Evolutionary conservation across 2,329 filamentous ascomycete genomes (phyloP).

Genomic region (Dactylonectria macrodidyma): DNA sequence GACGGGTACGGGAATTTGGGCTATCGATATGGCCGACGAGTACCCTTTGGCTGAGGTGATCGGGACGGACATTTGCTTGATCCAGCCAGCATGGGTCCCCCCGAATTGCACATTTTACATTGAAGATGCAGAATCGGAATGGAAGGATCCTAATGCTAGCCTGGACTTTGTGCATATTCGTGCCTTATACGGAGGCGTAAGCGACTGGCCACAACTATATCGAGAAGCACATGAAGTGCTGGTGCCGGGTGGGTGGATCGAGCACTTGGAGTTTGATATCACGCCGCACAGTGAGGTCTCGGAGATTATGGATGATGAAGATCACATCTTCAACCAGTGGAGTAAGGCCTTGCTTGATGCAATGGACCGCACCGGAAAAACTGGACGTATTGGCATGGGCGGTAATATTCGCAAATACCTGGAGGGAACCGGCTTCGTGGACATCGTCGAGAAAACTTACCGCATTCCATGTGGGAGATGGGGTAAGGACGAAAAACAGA

Average conservation of each 20-base stretch:
- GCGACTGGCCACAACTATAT: constrained; percentile 21
- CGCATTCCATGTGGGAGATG: constrained; percentile 35
- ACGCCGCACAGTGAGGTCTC: constrained; percentile 36
- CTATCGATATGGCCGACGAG: too few species aligned
- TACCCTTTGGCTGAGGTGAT: too few species aligned
- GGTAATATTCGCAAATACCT: constrained; percentile 32
- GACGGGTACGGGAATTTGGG: too few species aligned
- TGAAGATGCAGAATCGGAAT: constrained; percentile 22
- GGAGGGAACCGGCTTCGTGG: constrained; percentile 34
- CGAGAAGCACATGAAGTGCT: constrained; percentile 3
- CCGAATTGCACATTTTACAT: background rate
- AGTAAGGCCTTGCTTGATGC: constrained; percentile 35
- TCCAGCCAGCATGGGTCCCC: too few species aligned
- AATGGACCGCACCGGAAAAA: constrained; percentile 28
- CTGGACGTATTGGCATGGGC: constrained; percentile 29
- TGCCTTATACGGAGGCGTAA: constrained; percentile 11
- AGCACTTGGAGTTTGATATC: constrained; percentile 40
- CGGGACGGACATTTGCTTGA: too few species aligned
- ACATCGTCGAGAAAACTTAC: constrained; percentile 34
- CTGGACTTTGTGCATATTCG: constrained; percentile 27
- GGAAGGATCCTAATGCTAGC: background rate
- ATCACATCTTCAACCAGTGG: constrained; percentile 39
- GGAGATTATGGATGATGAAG: constrained; percentile 25
- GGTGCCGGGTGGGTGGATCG: constrained; percentile 35
- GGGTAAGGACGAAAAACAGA: constrained; percentile 30